These are phyloP conservation scores for Naganishia albida DNA, from an alignment of 1,284 basidiomycete species.

Conservation along the genomic window DNA sequence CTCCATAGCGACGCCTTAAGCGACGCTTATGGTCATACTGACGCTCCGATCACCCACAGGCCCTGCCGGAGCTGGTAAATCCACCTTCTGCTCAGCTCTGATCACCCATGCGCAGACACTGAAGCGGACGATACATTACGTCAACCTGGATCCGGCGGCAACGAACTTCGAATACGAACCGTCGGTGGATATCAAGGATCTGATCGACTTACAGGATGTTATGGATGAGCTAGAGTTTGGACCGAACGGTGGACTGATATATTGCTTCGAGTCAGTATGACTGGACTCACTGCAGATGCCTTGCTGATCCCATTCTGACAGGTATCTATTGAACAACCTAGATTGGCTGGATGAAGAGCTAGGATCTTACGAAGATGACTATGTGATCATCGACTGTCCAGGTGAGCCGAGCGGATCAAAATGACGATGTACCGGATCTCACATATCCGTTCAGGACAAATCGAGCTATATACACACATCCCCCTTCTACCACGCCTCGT, in stretches of 20 bases:
- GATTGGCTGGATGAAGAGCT: conserved; percentile 99
- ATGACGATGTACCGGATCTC: conserved; percentile 1
- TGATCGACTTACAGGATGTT: conserved; percentile 91
- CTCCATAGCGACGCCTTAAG: neutral
- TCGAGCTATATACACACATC: conserved; percentile 98
- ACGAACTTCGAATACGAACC: conserved; percentile 92
- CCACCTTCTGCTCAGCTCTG: conserved; percentile 86
- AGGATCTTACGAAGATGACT: conserved; percentile 93
- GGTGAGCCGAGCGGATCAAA: conserved; percentile 59
- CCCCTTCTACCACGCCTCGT: conserved; percentile 90
- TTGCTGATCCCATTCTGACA: conserved; percentile 48
- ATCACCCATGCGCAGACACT: conserved; percentile 86
- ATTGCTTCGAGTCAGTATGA: conserved; percentile 94
- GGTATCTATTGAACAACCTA: conserved; percentile 93
- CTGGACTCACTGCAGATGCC: neutral
- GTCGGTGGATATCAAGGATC: conserved; percentile 88
- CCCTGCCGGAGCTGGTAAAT: conserved; percentile 96
- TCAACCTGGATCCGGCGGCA: conserved; percentile 97
- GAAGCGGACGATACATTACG: conserved; percentile 83
- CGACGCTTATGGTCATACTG: conserved; percentile 46
- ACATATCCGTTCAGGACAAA: conserved; percentile 68
- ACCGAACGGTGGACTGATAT: conserved; percentile 94
- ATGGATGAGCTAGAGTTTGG: conserved; percentile 95
- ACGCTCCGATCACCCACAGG: conserved; percentile 59
- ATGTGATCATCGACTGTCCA: conserved; percentile 96